Evolutionary conservation across 306 rosid species (phyloP).

Genomic region (Elaeagnus macrophylla): DNA sequence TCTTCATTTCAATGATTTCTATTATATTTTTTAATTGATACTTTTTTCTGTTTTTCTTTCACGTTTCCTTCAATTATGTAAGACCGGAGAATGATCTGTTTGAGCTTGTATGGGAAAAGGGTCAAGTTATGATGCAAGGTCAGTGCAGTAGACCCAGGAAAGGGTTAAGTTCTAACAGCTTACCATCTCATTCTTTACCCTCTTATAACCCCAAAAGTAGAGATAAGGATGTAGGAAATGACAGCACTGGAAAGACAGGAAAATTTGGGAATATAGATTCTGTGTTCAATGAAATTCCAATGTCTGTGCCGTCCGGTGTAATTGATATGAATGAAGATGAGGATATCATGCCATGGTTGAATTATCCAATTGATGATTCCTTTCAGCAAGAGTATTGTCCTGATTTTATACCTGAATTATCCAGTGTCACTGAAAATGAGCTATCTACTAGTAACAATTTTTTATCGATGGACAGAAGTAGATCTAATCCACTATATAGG

Average conservation of each 20-base stretch:
- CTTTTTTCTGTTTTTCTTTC: background rate
- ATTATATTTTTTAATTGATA: conserved; percentile 13
- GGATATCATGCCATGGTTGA: conserved; percentile 75
- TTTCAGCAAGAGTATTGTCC: conserved; percentile 57
- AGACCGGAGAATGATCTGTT: conserved; percentile 66
- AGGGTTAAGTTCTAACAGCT: conserved; percentile 41
- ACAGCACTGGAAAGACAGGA: conserved; percentile 37
- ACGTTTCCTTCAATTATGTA: conserved; percentile 31
- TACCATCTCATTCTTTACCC: conserved; percentile 53
- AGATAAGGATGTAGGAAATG: conserved; percentile 49
- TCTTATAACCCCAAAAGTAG: conserved; percentile 45
- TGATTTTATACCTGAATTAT: conserved; percentile 59
- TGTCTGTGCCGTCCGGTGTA: conserved; percentile 56
- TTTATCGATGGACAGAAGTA: conserved; percentile 38
- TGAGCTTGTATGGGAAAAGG: conserved; percentile 89
- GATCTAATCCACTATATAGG: conserved; percentile 37
- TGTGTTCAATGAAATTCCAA: conserved; percentile 49
- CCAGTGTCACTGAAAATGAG: conserved; percentile 45
- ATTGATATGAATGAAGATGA: conserved; percentile 57
- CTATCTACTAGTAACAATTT: conserved; percentile 28
- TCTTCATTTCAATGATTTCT: conserved; percentile 15
- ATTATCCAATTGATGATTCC: conserved; percentile 60
- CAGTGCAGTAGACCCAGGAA: conserved; percentile 65
- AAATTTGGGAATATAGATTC: conserved; percentile 43
- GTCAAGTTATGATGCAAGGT: conserved; percentile 69